Evolutionary conservation across 176 grass and related monocot species (phyloP).

Genomic region (Oryza meridionalis): DNA sequence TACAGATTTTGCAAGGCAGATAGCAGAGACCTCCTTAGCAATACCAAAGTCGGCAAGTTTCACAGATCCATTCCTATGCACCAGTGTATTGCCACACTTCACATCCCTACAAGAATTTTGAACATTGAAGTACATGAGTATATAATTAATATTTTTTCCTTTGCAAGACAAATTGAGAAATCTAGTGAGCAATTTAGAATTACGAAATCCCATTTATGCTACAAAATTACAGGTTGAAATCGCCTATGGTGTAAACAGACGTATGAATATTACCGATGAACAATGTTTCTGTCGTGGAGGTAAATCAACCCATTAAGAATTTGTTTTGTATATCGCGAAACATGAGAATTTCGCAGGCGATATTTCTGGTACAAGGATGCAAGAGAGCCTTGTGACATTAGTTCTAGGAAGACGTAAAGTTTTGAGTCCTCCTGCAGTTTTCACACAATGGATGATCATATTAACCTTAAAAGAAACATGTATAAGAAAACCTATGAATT

Average conservation of each 20-base stretch:
- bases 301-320: slow-evolving; percentile 86
- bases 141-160: neutral
- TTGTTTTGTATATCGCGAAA: slow-evolving; percentile 84
- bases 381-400: slow-evolving; percentile 97
- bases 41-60: slow-evolving; percentile 99
- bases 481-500: slow-evolving; percentile 6
- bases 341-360: slow-evolving; percentile 69
- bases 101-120: slow-evolving; percentile 74
- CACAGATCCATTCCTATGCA: slow-evolving; percentile 92
- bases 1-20: slow-evolving; percentile 23
- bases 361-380: slow-evolving; percentile 86
- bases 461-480: slow-evolving; percentile 11
- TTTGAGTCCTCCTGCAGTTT: slow-evolving; percentile 79
- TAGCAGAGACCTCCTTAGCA: slow-evolving; percentile 70
- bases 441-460: slow-evolving; percentile 7
- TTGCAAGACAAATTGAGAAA: no score
- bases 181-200: no score
- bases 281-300: slow-evolving; percentile 84
- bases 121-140: slow-evolving; percentile 20
- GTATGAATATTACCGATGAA: slow-evolving; percentile 74
- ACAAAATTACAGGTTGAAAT: no score
- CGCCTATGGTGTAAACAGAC: neutral
- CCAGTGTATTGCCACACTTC: slow-evolving; percentile 94
- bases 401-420: slow-evolving; percentile 89
- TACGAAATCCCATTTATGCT: no score